These are phyloP conservation scores for Phytophthora podocarpi DNA, from an alignment of 352 stramenopile species.

Conservation along the genomic window DNA sequence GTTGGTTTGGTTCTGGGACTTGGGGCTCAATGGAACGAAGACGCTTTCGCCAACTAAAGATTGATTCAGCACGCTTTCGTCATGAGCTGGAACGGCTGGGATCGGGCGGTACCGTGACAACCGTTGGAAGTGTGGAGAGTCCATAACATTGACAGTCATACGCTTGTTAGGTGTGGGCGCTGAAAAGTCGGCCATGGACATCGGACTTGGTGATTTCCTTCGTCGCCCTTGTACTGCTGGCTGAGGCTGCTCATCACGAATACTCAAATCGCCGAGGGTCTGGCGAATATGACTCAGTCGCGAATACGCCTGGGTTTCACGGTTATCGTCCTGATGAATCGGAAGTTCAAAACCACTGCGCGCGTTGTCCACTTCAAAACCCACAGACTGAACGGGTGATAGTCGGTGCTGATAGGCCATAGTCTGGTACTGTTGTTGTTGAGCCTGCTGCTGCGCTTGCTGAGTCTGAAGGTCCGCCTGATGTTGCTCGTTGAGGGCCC, in stretches of 20 bases:
- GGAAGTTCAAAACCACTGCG: not conserved
- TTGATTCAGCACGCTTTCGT: slow-evolving; percentile 54
- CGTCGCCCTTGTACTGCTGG: slow-evolving; percentile 24
- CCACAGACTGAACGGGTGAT: slow-evolving; percentile 24
- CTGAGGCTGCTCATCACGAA: slow-evolving; percentile 22
- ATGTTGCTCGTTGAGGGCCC: slow-evolving; percentile 63
- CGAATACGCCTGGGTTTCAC: slow-evolving; percentile 20
- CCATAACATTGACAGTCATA: slow-evolving; percentile 24
- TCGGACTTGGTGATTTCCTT: slow-evolving; percentile 44
- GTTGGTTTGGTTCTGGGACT: slow-evolving; percentile 20
- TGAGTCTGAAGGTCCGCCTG: slow-evolving; percentile 51
- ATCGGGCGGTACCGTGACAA: slow-evolving; percentile 41
- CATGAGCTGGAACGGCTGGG: slow-evolving; percentile 11
- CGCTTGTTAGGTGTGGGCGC: slow-evolving; percentile 30
- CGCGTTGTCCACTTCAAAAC: slow-evolving; percentile 9
- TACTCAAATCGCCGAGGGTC: slow-evolving; percentile 25
- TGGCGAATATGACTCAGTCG: slow-evolving; percentile 35
- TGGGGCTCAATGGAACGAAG: slow-evolving; percentile 64
- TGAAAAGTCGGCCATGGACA: slow-evolving; percentile 76
- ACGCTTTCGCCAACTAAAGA: slow-evolving; percentile 73
- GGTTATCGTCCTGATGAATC: slow-evolving; percentile 5
- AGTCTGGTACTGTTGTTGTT: slow-evolving; percentile 35
- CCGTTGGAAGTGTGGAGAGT: slow-evolving; percentile 51
- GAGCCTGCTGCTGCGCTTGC: slow-evolving; percentile 23
- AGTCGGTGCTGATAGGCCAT: slow-evolving; percentile 21